Base-by-base conservation (phyloP, 371 early-diverging fungal genomes). In the Apophysomyces trapeziformis region DNA sequence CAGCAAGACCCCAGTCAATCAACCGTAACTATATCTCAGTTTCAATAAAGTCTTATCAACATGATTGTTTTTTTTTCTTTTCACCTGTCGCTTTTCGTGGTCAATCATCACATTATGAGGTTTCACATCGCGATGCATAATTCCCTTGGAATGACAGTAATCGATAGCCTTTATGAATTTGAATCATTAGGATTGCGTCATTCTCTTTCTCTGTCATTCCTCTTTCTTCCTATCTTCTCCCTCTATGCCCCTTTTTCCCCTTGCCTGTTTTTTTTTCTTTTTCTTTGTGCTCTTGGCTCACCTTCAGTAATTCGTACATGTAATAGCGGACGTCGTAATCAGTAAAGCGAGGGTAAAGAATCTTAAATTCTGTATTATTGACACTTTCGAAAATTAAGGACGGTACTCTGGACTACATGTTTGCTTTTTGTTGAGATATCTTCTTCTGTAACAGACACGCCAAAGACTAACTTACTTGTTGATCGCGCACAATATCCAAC, bases 61-160 rank as follows among this genome's bases (percentile, higher is more conserved):
- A 8, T 43, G 14, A 8, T 7, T 5, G 68, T 83, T 83, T 60
- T 26, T 60, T 26, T 26, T 56, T 70, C 37, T 68, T 58, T 59
- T 65, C 83, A 93, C 90, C 80, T 92, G 89, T 70, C 92, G 91
- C 77, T 92, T 91, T 71, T 91, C 92, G 71, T 97, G 97, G 77
- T 99, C 97, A 75, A 99, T 99, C 95, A 99, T 99, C 35, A 99
- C 98, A 73, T 99, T 99, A 76, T 99, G 99, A 41, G 99, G 99
- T 81, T 99, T 99, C 60, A 99, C 98, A 79, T 99, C 99, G 64
- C 99, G 90, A 80, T 99, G 99, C 96, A 99, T 98, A 78, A 99
- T 99, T 18, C 99, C 99, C 69, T 92, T 89, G 16, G 98, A 96
- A 74, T 99, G 99, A 72, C 96, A 93, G 70, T 94, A 99, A 65